Evolutionary conservation across 2,329 filamentous ascomycete genomes (phyloP).

Genomic region (Colletotrichum tabaci): DNA sequence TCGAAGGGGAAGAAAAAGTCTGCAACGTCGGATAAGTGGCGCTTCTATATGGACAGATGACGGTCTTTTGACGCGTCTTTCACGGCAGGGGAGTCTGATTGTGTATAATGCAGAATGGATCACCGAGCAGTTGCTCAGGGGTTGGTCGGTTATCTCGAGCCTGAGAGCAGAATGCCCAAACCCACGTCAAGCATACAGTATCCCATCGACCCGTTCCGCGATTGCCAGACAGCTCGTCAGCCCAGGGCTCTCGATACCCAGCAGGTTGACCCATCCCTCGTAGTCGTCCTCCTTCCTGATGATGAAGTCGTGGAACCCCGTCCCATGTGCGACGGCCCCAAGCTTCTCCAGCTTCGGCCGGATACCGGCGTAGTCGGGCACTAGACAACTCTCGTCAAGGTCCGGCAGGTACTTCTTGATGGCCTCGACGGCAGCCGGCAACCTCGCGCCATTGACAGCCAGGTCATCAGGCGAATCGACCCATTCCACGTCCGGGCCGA

Average conservation of each 20-base stretch:
- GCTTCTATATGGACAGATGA: background rate
- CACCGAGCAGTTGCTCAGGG: conserved; percentile 2
- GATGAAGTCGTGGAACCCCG: conserved; percentile 87
- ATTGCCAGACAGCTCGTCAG: conserved; percentile 91
- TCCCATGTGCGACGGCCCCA: conserved; percentile 73
- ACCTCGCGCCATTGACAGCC: conserved; percentile 73
- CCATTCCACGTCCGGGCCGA: conserved; percentile 98
- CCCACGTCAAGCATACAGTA: conserved; percentile 60
- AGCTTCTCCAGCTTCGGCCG: conserved; percentile 82
- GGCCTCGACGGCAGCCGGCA: conserved; percentile 78
- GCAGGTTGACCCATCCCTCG: conserved; percentile 86
- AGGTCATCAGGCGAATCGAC: conserved; percentile 80
- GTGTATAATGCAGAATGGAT: conserved; percentile 11
- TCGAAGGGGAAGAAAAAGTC: conserved; percentile 4
- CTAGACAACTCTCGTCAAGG: conserved; percentile 76
- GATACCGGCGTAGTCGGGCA: conserved; percentile 91
- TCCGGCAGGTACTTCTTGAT: conserved; percentile 85
- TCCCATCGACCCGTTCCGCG: conserved; percentile 77
- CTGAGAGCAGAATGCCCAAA: conserved; percentile 33
- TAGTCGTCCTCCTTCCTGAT: conserved; percentile 84
- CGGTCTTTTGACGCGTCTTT: background rate
- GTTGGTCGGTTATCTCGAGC: conserved; percentile 17
- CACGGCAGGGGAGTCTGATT: background rate
- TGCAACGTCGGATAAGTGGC: conserved; percentile 9
- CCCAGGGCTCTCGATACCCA: conserved; percentile 95